Conservation (phyloP, 306 rosid genomes). For the Crotalaria pallida region DNA sequence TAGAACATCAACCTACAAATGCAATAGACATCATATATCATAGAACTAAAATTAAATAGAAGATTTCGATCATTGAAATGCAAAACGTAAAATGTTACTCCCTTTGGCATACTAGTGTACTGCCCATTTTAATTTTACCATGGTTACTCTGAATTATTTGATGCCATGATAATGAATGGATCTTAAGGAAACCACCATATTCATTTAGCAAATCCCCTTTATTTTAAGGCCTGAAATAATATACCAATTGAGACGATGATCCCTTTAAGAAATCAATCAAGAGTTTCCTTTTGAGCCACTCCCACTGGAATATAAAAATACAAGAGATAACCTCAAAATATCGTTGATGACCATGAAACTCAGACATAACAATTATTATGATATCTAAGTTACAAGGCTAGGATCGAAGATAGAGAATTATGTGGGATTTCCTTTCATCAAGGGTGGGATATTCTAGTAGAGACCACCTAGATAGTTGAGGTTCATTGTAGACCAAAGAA, state of each 20-base stretch:
- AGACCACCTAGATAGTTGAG: too few species aligned
- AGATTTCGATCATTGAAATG: neutral
- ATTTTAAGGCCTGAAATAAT: neutral
- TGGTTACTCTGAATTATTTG: neutral
- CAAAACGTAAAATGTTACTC: neutral
- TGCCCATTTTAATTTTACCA: neutral
- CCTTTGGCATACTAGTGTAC: neutral
- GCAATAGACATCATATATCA: neutral
- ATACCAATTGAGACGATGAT: neutral
- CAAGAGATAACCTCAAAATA: neutral
- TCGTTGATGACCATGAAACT: neutral
- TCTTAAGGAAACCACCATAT: neutral
- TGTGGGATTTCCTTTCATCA: too few species aligned
- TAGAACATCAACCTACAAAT: constrained; percentile 70
- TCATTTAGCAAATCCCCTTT: neutral
- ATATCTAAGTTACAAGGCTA: neutral
- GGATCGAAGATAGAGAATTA: neutral
- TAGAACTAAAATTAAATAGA: neutral
- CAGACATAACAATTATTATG: neutral
- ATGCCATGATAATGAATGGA: neutral
- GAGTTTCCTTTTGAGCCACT: neutral
- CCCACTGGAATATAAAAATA: neutral
- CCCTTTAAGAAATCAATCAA: neutral
- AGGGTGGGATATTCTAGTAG: too few species aligned
- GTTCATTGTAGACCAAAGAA: too few species aligned